Base-by-base conservation (phyloP, 176 grass and related monocot species). In the Tillandsia fasciculata region DNA sequence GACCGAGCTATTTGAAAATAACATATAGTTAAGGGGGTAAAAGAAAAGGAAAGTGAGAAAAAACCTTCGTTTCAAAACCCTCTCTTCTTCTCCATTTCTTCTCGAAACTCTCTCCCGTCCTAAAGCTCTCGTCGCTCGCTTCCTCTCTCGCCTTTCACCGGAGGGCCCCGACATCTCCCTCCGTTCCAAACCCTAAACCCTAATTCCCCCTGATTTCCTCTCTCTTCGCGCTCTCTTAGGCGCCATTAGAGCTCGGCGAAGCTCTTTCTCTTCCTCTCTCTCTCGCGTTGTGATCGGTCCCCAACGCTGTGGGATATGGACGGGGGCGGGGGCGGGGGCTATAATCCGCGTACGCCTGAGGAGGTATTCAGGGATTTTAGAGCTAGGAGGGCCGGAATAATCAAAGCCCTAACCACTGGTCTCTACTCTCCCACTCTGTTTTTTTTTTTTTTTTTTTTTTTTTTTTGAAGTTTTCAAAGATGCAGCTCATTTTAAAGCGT, bases 341-440 rank as follows among this genome's bases (percentile, higher is more conserved):
- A 81, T 87, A 85, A 64, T 69, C 69, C 74, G 50, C 87, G 91
- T 53, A 79, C 91, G 63, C 84, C 91, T 51, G 91, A 96, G 77
- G 91, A 96, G 66, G 91, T 96, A 69, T 96, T 96, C 82, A 78
- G 88, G 91, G 91, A 96, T 10, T 96, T 91, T 79, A 83, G 91
- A 64, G 87, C 87, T 53, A 74, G 91, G 23, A 81, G 91, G 63
- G 84, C 87, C 64, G 91, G 91, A 64, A 91, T 96, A 71, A 83
- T 96, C 77, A 96, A 96, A 79, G 91, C 91, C 79, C 87, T 96
- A 64, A 88, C 91, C 74, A 91, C 87, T 63, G 91, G 91, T 96
- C 33, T 28, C 65, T 10, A 28, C 13, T 10, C 3, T 5, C 24
- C 67, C 48, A 5, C 7, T 13, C 47, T 70, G 28, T 14, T 29